Evolutionary conservation across 805 yeast genomes (phyloP), one percentile per base, ranked within the genome.

Genomic region (Pichia exigua): DNA sequence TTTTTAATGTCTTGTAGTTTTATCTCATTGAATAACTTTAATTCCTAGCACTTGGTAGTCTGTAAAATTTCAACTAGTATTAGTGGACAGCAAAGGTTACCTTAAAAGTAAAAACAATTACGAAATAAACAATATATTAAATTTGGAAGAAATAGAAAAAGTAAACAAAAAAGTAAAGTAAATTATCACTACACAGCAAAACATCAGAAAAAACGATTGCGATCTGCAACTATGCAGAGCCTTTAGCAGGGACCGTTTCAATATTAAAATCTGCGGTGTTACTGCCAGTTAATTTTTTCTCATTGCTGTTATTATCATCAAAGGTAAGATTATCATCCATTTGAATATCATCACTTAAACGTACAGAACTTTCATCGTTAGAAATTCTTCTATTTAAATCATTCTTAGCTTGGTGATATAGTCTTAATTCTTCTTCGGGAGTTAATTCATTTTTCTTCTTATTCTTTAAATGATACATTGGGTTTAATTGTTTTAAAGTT

Each of bases 401-500:
- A 10, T 22, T 12, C 47, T 70, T 70, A 47, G 76, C 72, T 49
- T 71, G 58, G 12, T 59, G 61, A 61, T 82, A 79, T 60, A 83
- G 68, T 26, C 67, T 74, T 12, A 70, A 73, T 57, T 74, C 71
- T 67, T 82, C 77, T 13, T 63, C 73, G 39, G 66, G 64, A 32
- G 78, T 61, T 62, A 82, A 63, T 56, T 79, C 80, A 48, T 73
- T 58, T 66, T 79, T 77, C 73, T 81, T 76, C 75, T 81, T 80
- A 57, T 75, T 74, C 70, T 81, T 84, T 54, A 83, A 64, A 73
- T 81, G 75, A 69, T 81, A 83, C 75, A 81, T 73, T 65, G 89
- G 91, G 68, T 81, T 83, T 66, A 84, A 57, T 32, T 77, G 70
- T 60, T 72, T 71, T 54, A 81, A 61, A 62, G 62, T 63, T 58